Base-by-base conservation (phyloP, 805 yeast genomes). In the Brettanomyces naardenensis region DNA sequence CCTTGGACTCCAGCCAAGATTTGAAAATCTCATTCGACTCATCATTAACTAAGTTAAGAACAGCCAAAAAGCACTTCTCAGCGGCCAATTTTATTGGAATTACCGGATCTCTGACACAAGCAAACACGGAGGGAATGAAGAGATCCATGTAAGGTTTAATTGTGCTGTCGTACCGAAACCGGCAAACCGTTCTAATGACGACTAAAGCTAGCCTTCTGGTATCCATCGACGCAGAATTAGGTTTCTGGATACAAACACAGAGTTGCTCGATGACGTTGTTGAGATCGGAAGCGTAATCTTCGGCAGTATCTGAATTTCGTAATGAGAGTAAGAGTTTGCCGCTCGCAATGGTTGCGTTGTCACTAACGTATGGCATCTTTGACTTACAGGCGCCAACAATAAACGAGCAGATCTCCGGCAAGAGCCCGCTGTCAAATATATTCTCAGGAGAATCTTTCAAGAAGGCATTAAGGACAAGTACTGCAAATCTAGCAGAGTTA, bases 1-100 rank as follows among this genome's bases (percentile, higher is more conserved):
- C 58, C 13, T 65, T 54, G 2, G 58, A 50, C 1, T 48, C 62
- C 39, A 83, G 72, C 96, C 96, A 90, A 9, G 51, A 50, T 38
- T 70, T 71, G 63, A 85, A 87, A 19, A 60, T 54, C 1, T 44
- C 58, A 62, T 71, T 55, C 17, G 67, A 64, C 7, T 63, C 72
- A 44, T 83, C 95, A 20, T 80, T 85, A 23, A 84, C 80, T 48
- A 90, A 64, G 34, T 72, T 67, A 60, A 88, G 81, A 14, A 87
- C 54, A 2, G 85, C 75, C 46, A 89, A 56, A 57, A 73, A 88
- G 1, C 94, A 88, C 64, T 86, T 86, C 58, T 90, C 98, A 6
- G 95, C 95, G 1, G 97, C 96, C 44, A 90, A 68, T 52, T 88
- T 89, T 48, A 90, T 80, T 4, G 98, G 97, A 52, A 90, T 86